Evolutionary conservation across 2,329 filamentous ascomycete species (phyloP), one percentile per base, ranked within the genome.

Genomic region (Lachnellula hyalina): DNA sequence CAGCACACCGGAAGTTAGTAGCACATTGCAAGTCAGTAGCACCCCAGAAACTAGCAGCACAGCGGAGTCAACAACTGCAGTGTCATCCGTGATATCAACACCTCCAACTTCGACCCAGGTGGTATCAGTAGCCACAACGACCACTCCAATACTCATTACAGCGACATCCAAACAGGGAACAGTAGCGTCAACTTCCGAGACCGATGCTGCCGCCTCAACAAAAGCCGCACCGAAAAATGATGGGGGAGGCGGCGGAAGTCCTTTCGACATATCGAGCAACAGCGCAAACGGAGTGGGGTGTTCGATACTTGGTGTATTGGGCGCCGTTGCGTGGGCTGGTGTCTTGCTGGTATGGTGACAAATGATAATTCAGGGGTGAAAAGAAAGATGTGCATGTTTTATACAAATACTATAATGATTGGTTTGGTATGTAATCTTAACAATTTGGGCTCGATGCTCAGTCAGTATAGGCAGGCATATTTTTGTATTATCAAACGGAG

Each of bases 231-330:
- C 42, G 9, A 49, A 54, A 23, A 47, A 48, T 36, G 38, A 54
- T 9, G 57, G 32, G 7, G 49, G 58, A 11, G 63, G 63, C 38
- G 63, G 63, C 38, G 64, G 64, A 35, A 62, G 60, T 60, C 64
- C 64, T 9, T 66, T 66, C 42, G 64, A 64, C 54, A 59, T 62
- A 35, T 47, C 57, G 38, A 60, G 55, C 35, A 41, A 25, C 4
- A 25, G 48, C 23, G 59, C 53, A 11, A 56, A 28, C 48, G 52
- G 49, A 5, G n/a, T 54, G 5, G 48, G 38, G 21, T 44, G 53
- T 15, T 57, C 59, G 7, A 44, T 51, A 14, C 50, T 60, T 8
- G 42, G 28, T 32, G 51, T 49, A 12, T 17, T 58, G 1, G 35
- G 57, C 11, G 34, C 58, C 6, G n/a, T 54, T 25, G 50, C 45